Percentiles rank a stretch among this genome's conserved stretches.
Conservation (phyloP, 441 rosid species). For the Arabidopsis lyrata region DNA sequence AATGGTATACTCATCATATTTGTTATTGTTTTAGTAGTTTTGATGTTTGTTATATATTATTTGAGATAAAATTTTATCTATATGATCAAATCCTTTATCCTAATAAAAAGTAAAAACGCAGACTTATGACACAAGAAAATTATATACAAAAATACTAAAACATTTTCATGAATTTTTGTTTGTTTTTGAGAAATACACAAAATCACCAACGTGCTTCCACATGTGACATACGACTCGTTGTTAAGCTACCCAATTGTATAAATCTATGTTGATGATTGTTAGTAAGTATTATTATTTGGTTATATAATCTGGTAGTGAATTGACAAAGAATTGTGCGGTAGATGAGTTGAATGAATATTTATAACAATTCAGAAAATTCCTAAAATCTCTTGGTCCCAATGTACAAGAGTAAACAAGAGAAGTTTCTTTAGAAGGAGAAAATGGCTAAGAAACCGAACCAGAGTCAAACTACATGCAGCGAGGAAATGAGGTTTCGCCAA, state of each 20-base stretch:
- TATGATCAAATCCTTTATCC: neutral
- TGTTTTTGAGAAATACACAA: neutral
- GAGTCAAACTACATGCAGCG: conserved; percentile 56
- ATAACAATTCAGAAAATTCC: neutral
- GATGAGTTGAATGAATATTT: neutral
- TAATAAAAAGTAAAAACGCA: too few species aligned
- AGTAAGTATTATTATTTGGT: neutral
- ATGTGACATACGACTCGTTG: neutral
- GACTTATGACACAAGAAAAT: neutral
- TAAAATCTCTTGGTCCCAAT: conserved; percentile 18
- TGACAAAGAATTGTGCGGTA: neutral
- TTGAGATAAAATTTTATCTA: neutral
- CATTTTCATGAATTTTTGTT: too few species aligned
- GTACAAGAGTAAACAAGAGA: conserved; percentile 26
- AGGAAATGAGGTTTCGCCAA: conserved; percentile 72
- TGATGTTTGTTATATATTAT: neutral
- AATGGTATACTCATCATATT: neutral
- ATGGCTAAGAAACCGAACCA: conserved; percentile 2
- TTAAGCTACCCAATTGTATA: too few species aligned
- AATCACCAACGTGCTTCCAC: neutral
- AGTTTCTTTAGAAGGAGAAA: conserved; percentile 5
- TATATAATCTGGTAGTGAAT: neutral
- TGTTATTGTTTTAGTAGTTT: neutral
- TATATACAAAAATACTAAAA: neutral
- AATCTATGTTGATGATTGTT: neutral